Evolutionary conservation across 2,329 filamentous ascomycete species (phyloP).

Genomic region (Salinomyces thailandicus): DNA sequence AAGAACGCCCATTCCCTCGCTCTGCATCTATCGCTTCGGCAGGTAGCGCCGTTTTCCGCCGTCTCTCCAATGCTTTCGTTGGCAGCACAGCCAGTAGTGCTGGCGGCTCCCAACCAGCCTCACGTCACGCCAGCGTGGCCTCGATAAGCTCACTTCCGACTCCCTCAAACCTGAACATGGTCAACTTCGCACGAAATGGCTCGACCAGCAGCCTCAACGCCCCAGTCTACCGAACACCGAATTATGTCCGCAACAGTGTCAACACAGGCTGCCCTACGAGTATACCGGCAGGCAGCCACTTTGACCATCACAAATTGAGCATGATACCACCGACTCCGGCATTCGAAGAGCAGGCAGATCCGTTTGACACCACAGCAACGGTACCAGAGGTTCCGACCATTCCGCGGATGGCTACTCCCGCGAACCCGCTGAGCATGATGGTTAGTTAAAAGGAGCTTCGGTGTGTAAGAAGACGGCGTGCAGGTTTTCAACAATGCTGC

Average conservation of each 20-base stretch:
- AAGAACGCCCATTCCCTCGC: conserved; percentile 9
- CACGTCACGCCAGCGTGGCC: conserved; percentile 15
- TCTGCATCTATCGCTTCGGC: conserved; percentile 20
- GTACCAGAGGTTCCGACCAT: conserved; percentile 15
- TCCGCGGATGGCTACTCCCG: conserved; percentile 9
- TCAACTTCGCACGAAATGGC: conserved; percentile 7
- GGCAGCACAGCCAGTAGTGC: conserved; percentile 4
- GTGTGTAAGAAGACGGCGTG: no score
- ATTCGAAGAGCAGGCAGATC: conserved; percentile 24
- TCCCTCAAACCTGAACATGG: conserved; percentile 3
- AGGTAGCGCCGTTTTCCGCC: conserved; percentile 21
- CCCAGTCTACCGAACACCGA: conserved; percentile 23
- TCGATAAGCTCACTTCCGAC: conserved; percentile 7
- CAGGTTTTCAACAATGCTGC: no score
- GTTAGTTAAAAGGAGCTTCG: neutral
- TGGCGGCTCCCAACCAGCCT: conserved; percentile 2
- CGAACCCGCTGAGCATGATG: conserved; percentile 4
- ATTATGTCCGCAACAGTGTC: conserved; percentile 28
- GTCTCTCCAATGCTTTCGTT: conserved; percentile 25
- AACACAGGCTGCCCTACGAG: conserved; percentile 30
- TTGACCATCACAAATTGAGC: conserved; percentile 24
- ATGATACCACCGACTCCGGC: conserved; percentile 35
- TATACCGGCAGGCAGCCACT: conserved; percentile 25
- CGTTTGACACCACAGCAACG: conserved; percentile 26
- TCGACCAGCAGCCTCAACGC: conserved; percentile 8